Conservation (phyloP, 495 filamentous ascomycete genomes). For the Penicillium canescens region DNA sequence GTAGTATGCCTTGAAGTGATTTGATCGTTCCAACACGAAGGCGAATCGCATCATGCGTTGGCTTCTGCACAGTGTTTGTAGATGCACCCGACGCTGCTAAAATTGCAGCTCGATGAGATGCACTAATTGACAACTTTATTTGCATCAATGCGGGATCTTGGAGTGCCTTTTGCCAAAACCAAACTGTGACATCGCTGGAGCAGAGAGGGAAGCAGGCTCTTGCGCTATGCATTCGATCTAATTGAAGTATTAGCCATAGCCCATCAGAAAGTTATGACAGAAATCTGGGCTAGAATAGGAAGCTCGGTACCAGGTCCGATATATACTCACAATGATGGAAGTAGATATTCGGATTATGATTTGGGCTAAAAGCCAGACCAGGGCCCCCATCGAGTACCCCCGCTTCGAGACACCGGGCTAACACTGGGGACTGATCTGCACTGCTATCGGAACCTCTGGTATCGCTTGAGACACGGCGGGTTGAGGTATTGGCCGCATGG, state of each 20-base stretch:
- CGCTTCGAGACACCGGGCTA: neutral
- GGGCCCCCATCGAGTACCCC: constrained; percentile 3
- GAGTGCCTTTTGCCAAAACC: constrained; percentile 8
- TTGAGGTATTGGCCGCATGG: neutral
- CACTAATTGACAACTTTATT: constrained; percentile 9
- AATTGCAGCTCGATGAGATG: constrained; percentile 6
- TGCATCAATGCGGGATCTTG: constrained; percentile 9
- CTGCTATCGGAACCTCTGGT: neutral
- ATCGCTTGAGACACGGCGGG: neutral
- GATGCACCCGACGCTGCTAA: constrained; percentile 1
- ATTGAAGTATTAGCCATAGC: neutral
- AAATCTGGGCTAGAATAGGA: neutral
- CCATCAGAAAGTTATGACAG: neutral
- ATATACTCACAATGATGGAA: constrained; percentile 11
- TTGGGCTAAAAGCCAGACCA: neutral
- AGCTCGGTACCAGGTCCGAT: neutral
- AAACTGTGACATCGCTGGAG: neutral
- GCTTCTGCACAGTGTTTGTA: neutral
- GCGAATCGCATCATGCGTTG: constrained; percentile 7
- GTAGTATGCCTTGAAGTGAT: constrained; percentile 5
- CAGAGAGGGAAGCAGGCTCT: constrained; percentile 10
- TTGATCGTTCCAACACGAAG: constrained; percentile 8
- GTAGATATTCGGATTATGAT: constrained; percentile 10
- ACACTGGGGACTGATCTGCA: neutral
- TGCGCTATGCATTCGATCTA: constrained; percentile 9